Evolutionary conservation across 176 grass and related monocot genomes (phyloP), one percentile per base, ranked within the genome.

Genomic region (Avena atlantica): DNA sequence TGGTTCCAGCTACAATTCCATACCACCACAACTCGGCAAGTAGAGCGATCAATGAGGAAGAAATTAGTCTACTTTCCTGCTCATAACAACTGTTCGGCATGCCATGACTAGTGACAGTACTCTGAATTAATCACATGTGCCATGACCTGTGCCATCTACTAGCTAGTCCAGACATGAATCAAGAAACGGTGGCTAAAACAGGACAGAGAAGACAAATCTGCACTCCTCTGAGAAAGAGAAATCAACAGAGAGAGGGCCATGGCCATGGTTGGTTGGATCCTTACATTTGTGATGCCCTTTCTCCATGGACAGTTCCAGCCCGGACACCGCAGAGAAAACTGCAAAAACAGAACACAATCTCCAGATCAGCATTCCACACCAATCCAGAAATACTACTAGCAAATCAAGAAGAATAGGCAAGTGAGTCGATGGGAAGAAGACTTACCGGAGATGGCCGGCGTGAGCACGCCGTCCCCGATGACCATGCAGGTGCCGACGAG

Each of bases 281-380:
- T 94, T 93, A 99, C 97, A 99, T 87, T 99, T 99, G 85, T 99
- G 97, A 4, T 99, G 97, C n/a, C 94, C 90, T 77, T 92, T 99
- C 4, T 93, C 82, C 94, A 93, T 91, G 31, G 93, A 99, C 83
- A 99, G 86, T 81, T 99, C 97, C 31, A 99, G 80, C 36, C 97
- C 97, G 27, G 97, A 99, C 52, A 99, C 94, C 34, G 97, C 97
- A 24, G 97, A 99, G 89, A 99, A 99, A 27, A 99, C 97, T 98
- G 90, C 64, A 89, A 65, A 17, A 37, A 65, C 73, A 92, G 78
- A 84, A 2, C 12, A 85, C 17, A 8, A 78, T 83, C 21, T 82
- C 55, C 81, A 58, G 61, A 88, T 73, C 78, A 85, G 78, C 53
- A 71, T 29, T 83, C 62, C 2, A 10, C 62, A 36, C 13, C 73